phyloP scores from a whole-genome alignment of 352 stramenopile species.

The Peronosclerospora sorghi region DNA sequence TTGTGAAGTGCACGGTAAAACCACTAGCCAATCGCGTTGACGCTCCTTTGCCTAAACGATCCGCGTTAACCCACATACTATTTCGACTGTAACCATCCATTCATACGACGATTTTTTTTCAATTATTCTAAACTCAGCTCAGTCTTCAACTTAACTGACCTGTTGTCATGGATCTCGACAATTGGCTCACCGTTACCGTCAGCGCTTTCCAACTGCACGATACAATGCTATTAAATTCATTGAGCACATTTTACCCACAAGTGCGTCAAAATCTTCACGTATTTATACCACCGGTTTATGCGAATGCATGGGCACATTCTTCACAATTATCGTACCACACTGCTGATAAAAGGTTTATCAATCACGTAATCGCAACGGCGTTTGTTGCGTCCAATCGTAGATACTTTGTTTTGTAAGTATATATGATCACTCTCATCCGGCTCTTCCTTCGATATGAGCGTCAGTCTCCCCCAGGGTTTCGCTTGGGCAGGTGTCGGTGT shows the following conservation, averaged over 20 bases:
- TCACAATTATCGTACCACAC: slow-evolving; percentile 30
- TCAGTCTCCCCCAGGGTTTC: slow-evolving; percentile 47
- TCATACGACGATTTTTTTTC: too few relatives aligned
- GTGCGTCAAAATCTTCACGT: too few relatives aligned
- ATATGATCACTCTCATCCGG: slow-evolving; percentile 49
- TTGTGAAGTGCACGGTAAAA: slow-evolving; percentile 62
- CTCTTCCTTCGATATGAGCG: slow-evolving; percentile 42
- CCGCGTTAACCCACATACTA: slow-evolving; percentile 60
- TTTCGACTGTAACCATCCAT: slow-evolving; percentile 57
- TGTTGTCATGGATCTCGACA: slow-evolving; percentile 42
- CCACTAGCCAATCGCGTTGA: slow-evolving; percentile 23
- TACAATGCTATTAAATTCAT: slow-evolving; percentile 35
- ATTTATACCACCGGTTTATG: too few relatives aligned
- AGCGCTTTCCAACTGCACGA: slow-evolving; percentile 26
- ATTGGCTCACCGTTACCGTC: slow-evolving; percentile 17
- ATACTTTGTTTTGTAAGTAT: slow-evolving; percentile 34
- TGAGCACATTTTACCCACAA: not conserved
- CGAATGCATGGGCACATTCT: not conserved
- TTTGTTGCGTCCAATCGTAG: slow-evolving; percentile 44
- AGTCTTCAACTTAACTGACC: slow-evolving; percentile 19
- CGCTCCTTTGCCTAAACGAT: slow-evolving; percentile 32
- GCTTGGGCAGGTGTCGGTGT: slow-evolving; percentile 6
- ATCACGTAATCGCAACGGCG: slow-evolving; percentile 38
- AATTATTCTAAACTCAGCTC: too few relatives aligned
- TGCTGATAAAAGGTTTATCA: slow-evolving; percentile 54